These are phyloP conservation scores for Solanum pimpinellifolium DNA, from an alignment of 257 asterid species.

Conservation along the genomic window DNA sequence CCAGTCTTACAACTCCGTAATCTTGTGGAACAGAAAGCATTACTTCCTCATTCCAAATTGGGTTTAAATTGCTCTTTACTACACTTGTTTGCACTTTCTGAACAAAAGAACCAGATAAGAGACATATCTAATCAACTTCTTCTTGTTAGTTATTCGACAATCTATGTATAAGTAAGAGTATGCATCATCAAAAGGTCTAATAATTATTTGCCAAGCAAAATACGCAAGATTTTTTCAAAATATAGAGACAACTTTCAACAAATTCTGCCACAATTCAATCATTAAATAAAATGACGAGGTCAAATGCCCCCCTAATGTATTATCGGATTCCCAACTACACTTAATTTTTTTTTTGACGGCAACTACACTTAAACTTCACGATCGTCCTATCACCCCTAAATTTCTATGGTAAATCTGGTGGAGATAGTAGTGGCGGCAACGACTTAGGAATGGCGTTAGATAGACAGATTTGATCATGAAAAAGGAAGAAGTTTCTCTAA, in stretches of 20 bases:
- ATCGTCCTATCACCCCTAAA: not conserved
- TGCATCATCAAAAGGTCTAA: not conserved
- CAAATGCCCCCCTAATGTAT: not conserved
- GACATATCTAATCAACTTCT: not conserved
- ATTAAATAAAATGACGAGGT: not conserved
- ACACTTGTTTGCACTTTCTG: slow-evolving; percentile 79
- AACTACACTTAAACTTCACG: not conserved
- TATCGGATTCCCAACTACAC: not conserved
- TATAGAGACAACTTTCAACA: not conserved
- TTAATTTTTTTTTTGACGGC: not conserved
- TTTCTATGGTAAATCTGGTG: not conserved
- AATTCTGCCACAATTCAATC: not conserved
- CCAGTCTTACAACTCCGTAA: slow-evolving; percentile 72
- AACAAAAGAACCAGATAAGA: slow-evolving; percentile 10
- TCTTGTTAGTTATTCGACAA: not conserved
- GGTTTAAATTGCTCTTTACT: slow-evolving; percentile 76
- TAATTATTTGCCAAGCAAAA: not conserved
- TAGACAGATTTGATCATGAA: not conserved
- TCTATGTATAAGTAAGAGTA: not conserved
- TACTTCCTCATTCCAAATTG: slow-evolving; percentile 88
- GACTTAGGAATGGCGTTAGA: not conserved
- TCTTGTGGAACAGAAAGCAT: slow-evolving; percentile 94
- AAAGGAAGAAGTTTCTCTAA: not conserved
- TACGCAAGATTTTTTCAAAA: not conserved
- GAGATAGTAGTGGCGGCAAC: not conserved